phyloP scores from a whole-genome alignment of 2,329 filamentous ascomycete genomes.

The Aspergillus sp. region DNA sequence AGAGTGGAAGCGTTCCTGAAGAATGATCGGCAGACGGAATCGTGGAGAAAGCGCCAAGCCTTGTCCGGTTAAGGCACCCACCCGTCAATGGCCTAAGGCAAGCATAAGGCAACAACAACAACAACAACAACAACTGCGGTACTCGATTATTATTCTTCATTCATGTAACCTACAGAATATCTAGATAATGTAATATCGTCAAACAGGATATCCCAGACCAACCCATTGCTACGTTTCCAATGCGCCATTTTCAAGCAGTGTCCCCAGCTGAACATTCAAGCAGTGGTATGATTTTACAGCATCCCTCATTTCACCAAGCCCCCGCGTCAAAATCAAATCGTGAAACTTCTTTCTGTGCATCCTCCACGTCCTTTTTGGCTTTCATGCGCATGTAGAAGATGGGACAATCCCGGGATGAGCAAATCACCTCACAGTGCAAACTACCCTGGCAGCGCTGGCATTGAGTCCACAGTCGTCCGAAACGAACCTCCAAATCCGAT shows the following conservation, averaged over 20 bases:
- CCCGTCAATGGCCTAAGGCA: too few relatives aligned
- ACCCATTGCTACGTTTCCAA: constrained; percentile 10
- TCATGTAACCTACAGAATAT: neutral
- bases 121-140: too few relatives aligned
- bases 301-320: constrained; percentile 53
- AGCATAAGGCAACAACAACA: too few relatives aligned
- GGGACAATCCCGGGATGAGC: constrained; percentile 91
- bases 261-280: neutral
- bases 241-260: constrained; percentile 7
- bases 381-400: constrained; percentile 99
- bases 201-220: constrained; percentile 1
- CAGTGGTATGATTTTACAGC: constrained; percentile 18
- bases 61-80: neutral
- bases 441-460: constrained; percentile 97
- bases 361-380: constrained; percentile 97
- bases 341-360: constrained; percentile 83
- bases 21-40: neutral
- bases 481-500: constrained; percentile 88
- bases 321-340: constrained; percentile 86
- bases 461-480: constrained; percentile 93
- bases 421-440: constrained; percentile 98
- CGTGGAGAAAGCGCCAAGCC: neutral
- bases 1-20: neutral
- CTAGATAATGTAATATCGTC: neutral
- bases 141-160: constrained; percentile 1